Percentiles rank a stretch among this genome's conserved stretches.
Conservation (phyloP, 169 alveolate genomes). For the Eimeria sp. region DNA sequence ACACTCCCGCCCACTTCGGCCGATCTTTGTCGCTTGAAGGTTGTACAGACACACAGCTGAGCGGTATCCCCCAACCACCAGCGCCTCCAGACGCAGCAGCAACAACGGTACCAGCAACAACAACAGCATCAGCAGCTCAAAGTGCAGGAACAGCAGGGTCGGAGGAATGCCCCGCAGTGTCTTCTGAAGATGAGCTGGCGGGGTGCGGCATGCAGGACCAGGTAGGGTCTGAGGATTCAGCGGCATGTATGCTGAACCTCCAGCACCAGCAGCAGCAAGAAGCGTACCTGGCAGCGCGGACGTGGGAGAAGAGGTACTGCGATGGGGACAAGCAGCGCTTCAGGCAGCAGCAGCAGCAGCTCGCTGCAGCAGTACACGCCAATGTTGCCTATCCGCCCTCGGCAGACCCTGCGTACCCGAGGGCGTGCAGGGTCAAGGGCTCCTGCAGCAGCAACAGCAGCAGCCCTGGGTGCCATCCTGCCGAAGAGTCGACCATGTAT, state of each 20-base stretch:
- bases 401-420: constrained; percentile 33
- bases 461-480: not conserved
- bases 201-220: constrained; percentile 73
- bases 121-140: constrained; percentile 32
- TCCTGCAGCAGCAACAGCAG: not conserved
- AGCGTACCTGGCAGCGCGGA: constrained; percentile 60
- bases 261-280: constrained; percentile 73
- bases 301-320: constrained; percentile 79
- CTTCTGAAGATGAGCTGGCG: constrained; percentile 78
- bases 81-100: constrained; percentile 2
- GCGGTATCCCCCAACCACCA: constrained; percentile 27
- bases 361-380: constrained; percentile 63
- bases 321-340: constrained; percentile 64
- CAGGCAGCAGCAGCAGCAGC: constrained; percentile 55
- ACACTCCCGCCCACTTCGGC: not conserved
- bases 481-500: constrained; percentile 85
- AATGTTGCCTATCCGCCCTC: constrained; percentile 47
- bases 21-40: not conserved
- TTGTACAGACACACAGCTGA: not conserved
- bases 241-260: not conserved
- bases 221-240: not conserved
- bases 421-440: constrained; percentile 10
- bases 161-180: constrained; percentile 53
- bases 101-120: constrained; percentile 1
- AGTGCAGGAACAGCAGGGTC: not conserved